Conservation (phyloP, 805 yeast species). For the Sungouiozyma intestinalis region DNA sequence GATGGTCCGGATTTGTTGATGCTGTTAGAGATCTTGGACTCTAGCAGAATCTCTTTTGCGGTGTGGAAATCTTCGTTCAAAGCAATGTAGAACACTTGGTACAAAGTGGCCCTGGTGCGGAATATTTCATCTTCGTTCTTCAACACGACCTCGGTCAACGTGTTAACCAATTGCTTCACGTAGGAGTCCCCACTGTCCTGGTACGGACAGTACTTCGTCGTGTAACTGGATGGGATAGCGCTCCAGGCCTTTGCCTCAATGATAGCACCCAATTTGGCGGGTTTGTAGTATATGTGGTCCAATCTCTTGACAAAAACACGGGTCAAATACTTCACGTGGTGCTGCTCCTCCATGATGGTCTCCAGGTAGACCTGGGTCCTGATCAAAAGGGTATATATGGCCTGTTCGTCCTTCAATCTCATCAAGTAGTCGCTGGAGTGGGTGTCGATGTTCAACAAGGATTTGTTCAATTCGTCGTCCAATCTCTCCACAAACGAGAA, state of each 20-base stretch:
- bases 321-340: slow-evolving; percentile 48
- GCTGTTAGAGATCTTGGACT: slow-evolving; percentile 74
- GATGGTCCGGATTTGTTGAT: slow-evolving; percentile 78
- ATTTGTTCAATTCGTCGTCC: slow-evolving; percentile 86
- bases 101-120: slow-evolving; percentile 75
- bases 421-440: slow-evolving; percentile 90
- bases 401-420: slow-evolving; percentile 78
- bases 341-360: slow-evolving; percentile 38
- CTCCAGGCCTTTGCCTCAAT: slow-evolving; percentile 74
- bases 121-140: slow-evolving; percentile 56
- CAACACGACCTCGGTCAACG: slow-evolving; percentile 54
- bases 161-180: slow-evolving; percentile 49
- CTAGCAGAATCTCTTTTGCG: slow-evolving; percentile 81
- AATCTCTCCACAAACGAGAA: slow-evolving; percentile 83
- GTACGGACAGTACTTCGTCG: slow-evolving; percentile 21
- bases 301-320: slow-evolving; percentile 75
- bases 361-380: slow-evolving; percentile 85
- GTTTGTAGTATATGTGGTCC: slow-evolving; percentile 90
- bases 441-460: slow-evolving; percentile 83
- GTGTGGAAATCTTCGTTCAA: slow-evolving; percentile 71
- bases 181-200: slow-evolving; percentile 27
- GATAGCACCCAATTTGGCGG: slow-evolving; percentile 56
- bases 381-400: slow-evolving; percentile 63
- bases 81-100: slow-evolving; percentile 84
- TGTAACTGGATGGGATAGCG: slow-evolving; percentile 24